Conservation (phyloP, 1,139 yeast species). For the Blastobotrys apis region DNA sequence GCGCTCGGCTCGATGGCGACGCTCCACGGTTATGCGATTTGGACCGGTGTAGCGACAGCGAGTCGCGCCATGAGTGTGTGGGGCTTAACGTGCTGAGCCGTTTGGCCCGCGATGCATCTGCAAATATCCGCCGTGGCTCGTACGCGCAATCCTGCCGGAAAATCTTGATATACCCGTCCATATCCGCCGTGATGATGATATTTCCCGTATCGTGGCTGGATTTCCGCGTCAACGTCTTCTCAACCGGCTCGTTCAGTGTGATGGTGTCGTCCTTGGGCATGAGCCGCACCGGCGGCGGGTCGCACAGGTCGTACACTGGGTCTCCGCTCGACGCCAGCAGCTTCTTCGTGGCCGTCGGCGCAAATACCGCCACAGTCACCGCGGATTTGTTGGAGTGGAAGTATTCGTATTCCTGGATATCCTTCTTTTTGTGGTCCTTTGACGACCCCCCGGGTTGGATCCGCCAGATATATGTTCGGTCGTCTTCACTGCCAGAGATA, state of each 20-base stretch:
- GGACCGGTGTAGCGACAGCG: constrained; percentile 19
- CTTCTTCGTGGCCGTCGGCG: constrained; percentile 67
- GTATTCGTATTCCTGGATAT: constrained; percentile 43
- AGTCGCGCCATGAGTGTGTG: constrained; percentile 24
- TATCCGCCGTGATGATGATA: constrained; percentile 74
- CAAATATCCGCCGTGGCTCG: constrained; percentile 25
- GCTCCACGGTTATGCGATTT: constrained; percentile 18
- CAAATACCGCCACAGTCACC: constrained; percentile 74
- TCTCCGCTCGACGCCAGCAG: constrained; percentile 71
- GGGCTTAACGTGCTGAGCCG: constrained; percentile 25
- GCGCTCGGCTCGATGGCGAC: constrained; percentile 11
- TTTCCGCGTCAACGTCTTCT: not conserved
- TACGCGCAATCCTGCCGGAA: constrained; percentile 73
- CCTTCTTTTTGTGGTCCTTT: constrained; percentile 25
- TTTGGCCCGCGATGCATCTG: constrained; percentile 22
- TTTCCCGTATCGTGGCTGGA: constrained; percentile 33
- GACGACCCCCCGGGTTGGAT: constrained; percentile 19
- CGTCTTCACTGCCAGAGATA: constrained; percentile 46
- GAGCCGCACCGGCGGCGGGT: constrained; percentile 30
- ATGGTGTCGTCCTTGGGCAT: constrained; percentile 11
- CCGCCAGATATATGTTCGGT: constrained; percentile 59
- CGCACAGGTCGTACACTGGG: constrained; percentile 61
- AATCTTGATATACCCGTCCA: constrained; percentile 65
- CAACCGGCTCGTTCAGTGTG: not conserved
- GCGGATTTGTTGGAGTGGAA: constrained; percentile 75